Conservation (phyloP, 495 filamentous ascomycete genomes). For the Neurospora sp. region DNA sequence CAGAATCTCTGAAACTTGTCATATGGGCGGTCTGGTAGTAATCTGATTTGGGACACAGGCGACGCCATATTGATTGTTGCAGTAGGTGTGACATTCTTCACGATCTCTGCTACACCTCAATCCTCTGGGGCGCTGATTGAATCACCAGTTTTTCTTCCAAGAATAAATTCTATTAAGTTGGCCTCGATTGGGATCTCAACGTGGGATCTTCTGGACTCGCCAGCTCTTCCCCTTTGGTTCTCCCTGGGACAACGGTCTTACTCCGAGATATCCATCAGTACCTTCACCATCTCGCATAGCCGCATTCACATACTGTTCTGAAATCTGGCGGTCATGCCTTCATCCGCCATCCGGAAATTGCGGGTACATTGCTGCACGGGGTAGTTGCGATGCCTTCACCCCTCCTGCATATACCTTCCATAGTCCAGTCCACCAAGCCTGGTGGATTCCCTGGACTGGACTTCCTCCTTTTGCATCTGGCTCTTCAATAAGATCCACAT, state of each 20-base stretch:
- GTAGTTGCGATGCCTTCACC: background rate
- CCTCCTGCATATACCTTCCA: background rate
- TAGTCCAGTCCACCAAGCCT: background rate
- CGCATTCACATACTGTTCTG: background rate
- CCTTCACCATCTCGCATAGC: background rate
- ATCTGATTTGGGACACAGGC: too few relatives aligned
- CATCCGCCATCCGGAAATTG: background rate
- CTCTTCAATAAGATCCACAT: too few relatives aligned
- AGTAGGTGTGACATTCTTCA: too few relatives aligned
- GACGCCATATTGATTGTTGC: too few relatives aligned
- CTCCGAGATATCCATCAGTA: background rate
- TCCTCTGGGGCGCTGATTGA: background rate
- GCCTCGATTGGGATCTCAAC: background rate
- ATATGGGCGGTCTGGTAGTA: background rate
- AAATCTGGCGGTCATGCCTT: background rate
- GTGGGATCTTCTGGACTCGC: background rate
- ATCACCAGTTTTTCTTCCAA: background rate
- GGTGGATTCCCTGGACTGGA: background rate
- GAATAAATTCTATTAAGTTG: background rate
- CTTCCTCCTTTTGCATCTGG: too few relatives aligned
- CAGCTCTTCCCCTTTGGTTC: too few relatives aligned
- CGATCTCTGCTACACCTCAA: background rate
- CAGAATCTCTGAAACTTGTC: background rate
- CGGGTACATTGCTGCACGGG: background rate
- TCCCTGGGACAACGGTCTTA: too few relatives aligned